Evolutionary conservation across 192 early-diverging fungal species (phyloP), one percentile per base, ranked within the genome.

Genomic region (Backusella mclennaniae): DNA sequence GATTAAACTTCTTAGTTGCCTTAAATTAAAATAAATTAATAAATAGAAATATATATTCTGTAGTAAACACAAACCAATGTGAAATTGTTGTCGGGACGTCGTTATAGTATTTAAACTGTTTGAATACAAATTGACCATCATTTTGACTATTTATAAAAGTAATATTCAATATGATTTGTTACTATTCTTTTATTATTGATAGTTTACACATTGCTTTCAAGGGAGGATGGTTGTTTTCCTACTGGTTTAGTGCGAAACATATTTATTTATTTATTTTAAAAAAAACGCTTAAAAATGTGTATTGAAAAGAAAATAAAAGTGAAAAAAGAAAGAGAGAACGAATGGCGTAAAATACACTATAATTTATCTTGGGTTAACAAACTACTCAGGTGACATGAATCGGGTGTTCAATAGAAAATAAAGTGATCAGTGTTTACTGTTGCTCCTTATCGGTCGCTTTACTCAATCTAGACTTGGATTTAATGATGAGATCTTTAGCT

Each of bases 171-270:
- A 26, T 29, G 2, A 63, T 14, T 29, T 63, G 26, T 12, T 29
- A 29, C 12, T 63, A 26, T 63, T 63, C 8, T 5, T 29, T 29
- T 29, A 29, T 1, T 63, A 63, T 29, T 63, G 21, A 23, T 63
- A 29, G 11, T 63, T 63, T 63, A 63, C 56, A 63, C 56, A 63
- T 63, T 9, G 56, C 56, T 63, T 63, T 63, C 56, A 63, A 63
- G 11, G 3, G 56, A 63, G 3, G 56, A 63, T 23, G 56, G 56
- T 5, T 63, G 23, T 23, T 3, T 63, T 63, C 26, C 23, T 63
- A 63, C 8, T 63, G 56, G 11, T 63, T 63, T 63, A 1, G 9
- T 26, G 2, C 23, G 56, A 29, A 29, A 63, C 56, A 63, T 63
- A 7, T 19, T 29, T 59, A 49, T 7, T 44, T 14, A n/a, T 44